Percentiles rank a stretch among this genome's conserved stretches.
phyloP scores from a whole-genome alignment of 1,139 yeast genomes.

The Yamadazyma jaroonii region DNA sequence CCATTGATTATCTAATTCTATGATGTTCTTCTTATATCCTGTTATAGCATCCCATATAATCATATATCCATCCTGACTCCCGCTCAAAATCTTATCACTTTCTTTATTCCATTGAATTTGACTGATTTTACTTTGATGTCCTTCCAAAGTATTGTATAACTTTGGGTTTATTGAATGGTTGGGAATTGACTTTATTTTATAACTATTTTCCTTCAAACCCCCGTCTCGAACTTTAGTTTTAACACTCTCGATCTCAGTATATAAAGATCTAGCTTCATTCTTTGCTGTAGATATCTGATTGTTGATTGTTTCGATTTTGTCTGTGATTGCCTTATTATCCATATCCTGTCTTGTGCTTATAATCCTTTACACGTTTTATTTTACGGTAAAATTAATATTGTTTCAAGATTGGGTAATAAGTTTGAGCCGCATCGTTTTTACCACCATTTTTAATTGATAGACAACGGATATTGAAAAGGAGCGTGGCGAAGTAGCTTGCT shows the following conservation, averaged over 20 bases:
- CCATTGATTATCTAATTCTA: constrained; percentile 73
- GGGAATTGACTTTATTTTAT: constrained; percentile 25
- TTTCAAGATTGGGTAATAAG: not conserved
- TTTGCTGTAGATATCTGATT: constrained; percentile 26
- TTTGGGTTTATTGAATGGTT: constrained; percentile 32
- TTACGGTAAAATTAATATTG: not conserved
- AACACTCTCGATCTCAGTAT: constrained; percentile 46
- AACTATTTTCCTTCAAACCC: constrained; percentile 39
- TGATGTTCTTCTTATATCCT: constrained; percentile 69
- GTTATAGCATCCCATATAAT: constrained; percentile 80
- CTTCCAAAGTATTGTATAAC: constrained; percentile 48
- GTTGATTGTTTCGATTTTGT: not conserved
- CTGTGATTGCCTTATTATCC: not conserved
- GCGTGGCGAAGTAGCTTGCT: too few species aligned
- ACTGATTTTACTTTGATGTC: constrained; percentile 75
- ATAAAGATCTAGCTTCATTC: constrained; percentile 45
- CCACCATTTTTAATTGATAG: not conserved
- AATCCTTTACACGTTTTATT: not conserved
- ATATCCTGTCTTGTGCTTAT: not conserved
- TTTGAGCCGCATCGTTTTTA: constrained; percentile 1
- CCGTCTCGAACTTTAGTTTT: constrained; percentile 45
- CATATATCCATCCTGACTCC: constrained; percentile 86
- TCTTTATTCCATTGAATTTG: constrained; percentile 69
- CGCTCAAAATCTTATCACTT: constrained; percentile 59
- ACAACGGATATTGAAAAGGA: too few species aligned